Base-by-base conservation (phyloP, 1,284 basidiomycete genomes). In the Hemileia vastatrix region DNA sequence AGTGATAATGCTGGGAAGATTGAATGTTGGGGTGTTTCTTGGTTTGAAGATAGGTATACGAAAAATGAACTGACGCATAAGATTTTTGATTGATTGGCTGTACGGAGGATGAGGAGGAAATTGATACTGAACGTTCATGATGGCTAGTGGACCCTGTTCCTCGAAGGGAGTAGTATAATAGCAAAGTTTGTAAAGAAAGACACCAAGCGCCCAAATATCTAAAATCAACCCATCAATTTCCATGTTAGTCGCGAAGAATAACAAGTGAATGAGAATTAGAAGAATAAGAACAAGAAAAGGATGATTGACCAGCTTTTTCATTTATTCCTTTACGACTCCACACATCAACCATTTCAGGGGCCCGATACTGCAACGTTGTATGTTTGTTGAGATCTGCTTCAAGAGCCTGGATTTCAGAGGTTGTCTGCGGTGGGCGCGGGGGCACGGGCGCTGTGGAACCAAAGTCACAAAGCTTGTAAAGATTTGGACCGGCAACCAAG, bases 141-240 rank as follows among this genome's bases (percentile, higher is more conserved):
- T 98, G 0, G 95, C 95, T 54, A 98, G 79, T 0, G 92, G 89
- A 0, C 94, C 94, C 69, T 95, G 90, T 71, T 94, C 94, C 78
- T 92, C 95, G 48, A 97, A 97, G 0, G 95, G 95, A 0, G 95
- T 99, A 0, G 94, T 99, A 77, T 99, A 98, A 78, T 97, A 99
- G 78, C 95, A 98, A 5, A 83, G 80, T 77, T 88, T 88, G 79
- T 88, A 88, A 8, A 88, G 79, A 15, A 88, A 76, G 19, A 87
- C 86, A 32, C 86, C 86, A 23, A 88, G 78, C 0, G 86, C 86
- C 86, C 86, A 88, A 1, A 88, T 82, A 70, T 87, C 86, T 80
- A 54, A 6, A 49, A 18, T n/a, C 3, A 44, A 49, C 23, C 13
- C 4, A 19, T 9, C 15, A 44, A n/a, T 44, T 18, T 52, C 6